Conservation (phyloP, 768 basidiomycete species). For the Lepiota subincarnata region DNA sequence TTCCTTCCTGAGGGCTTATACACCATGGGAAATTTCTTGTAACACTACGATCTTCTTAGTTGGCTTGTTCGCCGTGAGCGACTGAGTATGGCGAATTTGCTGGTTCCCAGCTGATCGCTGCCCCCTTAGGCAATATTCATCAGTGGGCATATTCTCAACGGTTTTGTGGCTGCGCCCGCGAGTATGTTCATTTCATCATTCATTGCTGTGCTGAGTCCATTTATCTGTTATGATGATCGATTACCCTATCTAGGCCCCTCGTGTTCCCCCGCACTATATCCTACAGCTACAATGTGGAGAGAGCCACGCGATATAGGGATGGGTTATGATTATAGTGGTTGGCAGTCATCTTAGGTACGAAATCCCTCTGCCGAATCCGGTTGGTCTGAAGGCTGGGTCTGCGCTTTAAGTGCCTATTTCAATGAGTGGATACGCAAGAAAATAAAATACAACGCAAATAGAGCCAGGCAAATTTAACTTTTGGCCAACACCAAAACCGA, state of each 20-base stretch:
- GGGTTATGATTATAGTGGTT: neutral
- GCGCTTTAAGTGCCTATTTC: neutral
- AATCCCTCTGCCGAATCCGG: too few species aligned
- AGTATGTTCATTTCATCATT: neutral
- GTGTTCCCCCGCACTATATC: neutral
- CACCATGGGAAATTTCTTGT: neutral
- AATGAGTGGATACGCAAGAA: slow-evolving; percentile 4
- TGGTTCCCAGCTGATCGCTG: neutral
- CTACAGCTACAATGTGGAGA: neutral
- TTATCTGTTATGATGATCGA: neutral
- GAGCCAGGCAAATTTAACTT: neutral
- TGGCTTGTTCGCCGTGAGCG: neutral
- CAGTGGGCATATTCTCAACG: neutral
- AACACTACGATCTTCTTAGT: neutral
- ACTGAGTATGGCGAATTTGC: too few species aligned
- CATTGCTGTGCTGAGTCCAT: too few species aligned
- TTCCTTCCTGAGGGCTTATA: slow-evolving; percentile 1
- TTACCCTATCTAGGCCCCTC: neutral
- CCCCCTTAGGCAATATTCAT: neutral
- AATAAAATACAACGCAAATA: neutral
- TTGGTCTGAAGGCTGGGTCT: too few species aligned
- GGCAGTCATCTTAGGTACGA: slow-evolving; percentile 1
- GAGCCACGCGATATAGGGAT: neutral
- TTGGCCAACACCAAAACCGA: neutral
- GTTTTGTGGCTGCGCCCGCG: neutral